A percentile compares a stretch with the other conserved stretches of the same genome.
Evolutionary conservation across 345 rosid genomes (phyloP).

Genomic region (Citrus sinensis): DNA sequence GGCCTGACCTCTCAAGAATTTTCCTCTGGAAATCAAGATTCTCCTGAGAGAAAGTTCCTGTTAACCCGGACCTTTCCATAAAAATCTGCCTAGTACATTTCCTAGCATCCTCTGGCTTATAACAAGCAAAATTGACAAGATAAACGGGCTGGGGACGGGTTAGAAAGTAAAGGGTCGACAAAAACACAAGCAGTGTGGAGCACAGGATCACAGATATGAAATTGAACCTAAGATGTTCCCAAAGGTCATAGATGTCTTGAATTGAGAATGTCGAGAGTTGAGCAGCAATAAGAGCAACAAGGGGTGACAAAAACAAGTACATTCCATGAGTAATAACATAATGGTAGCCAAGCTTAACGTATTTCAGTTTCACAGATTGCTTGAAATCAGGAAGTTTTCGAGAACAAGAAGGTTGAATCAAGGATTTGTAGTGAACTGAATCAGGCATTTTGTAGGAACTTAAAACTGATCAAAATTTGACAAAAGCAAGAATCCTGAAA

Average conservation of each 20-base stretch:
- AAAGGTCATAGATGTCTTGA: constrained; percentile 38
- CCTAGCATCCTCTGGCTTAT: constrained; percentile 38
- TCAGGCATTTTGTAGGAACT: constrained; percentile 15
- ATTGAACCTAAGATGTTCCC: constrained; percentile 54
- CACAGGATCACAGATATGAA: constrained; percentile 40
- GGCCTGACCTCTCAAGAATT: constrained; percentile 50
- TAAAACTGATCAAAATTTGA: not conserved
- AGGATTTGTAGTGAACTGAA: constrained; percentile 9
- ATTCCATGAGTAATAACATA: constrained; percentile 35
- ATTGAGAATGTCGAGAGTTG: constrained; percentile 40
- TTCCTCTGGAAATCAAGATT: constrained; percentile 45
- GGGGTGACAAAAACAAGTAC: constrained; percentile 41
- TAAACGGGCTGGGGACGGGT: constrained; percentile 45
- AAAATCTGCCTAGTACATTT: constrained; percentile 37
- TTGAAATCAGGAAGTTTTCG: constrained; percentile 40
- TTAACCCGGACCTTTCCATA: constrained; percentile 27
- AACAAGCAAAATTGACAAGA: constrained; percentile 43
- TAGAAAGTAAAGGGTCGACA: constrained; percentile 42
- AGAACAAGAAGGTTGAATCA: constrained; percentile 20
- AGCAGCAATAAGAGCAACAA: constrained; percentile 30
- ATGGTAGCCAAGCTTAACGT: constrained; percentile 48
- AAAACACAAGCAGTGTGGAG: constrained; percentile 40
- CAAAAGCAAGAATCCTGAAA: not conserved
- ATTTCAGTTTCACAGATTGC: constrained; percentile 46
- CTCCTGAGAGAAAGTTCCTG: constrained; percentile 35